Evolutionary conservation across 352 stramenopile species (phyloP), one percentile per base, ranked within the genome.

Genomic region (Elongisporangium prolatum): DNA sequence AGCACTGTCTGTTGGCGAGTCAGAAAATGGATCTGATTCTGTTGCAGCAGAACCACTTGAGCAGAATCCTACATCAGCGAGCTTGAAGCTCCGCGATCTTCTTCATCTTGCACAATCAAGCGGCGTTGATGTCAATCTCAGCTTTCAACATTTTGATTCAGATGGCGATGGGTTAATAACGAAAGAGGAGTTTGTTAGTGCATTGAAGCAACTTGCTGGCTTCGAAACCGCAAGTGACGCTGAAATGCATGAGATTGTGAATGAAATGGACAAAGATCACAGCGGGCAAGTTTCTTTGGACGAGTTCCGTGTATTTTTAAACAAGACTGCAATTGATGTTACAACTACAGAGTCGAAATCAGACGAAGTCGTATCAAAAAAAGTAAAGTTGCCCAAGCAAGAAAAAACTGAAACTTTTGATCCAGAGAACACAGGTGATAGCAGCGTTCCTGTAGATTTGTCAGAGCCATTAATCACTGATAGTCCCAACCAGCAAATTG

Each of bases 101-200:
- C 49, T 88, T 20, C 25, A 67, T 2, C 50, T 44, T 9, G 72
- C 72, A 9, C 51, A 76, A 17, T 56, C 55, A 9, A 66, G 53
- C 17, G 75, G 75, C 18, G 60, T 77, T 25, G 65, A 74, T 28
- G 61, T 87, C 2, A 64, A 69, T 4, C 25, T 64, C 6, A 77
- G 68, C 20, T 90, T 93, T 59, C 61, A 58, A 3, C 74, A 86
- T 58, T 84, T 91, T 52, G 84, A 91, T 58, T 56, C 44, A 6
- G 64, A 88, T 38, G 63, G 63, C 2, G 72, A 71, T 16, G 78
- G 74, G 16, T 61, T 40, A 7, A 73, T 93, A 44, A 79, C 76
- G 9, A 67, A 61, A 10, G 60, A 67, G 1, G 84, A 90, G 49
- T 89, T 93, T 21, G 57, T 67, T 7, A 51, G 20, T 0, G 72